A percentile compares a stretch with the other conserved stretches of the same genome.
Evolutionary conservation across 228 moss, liverwort and hornwort species (phyloP).

Genomic region (Sphagnum fallax): DNA sequence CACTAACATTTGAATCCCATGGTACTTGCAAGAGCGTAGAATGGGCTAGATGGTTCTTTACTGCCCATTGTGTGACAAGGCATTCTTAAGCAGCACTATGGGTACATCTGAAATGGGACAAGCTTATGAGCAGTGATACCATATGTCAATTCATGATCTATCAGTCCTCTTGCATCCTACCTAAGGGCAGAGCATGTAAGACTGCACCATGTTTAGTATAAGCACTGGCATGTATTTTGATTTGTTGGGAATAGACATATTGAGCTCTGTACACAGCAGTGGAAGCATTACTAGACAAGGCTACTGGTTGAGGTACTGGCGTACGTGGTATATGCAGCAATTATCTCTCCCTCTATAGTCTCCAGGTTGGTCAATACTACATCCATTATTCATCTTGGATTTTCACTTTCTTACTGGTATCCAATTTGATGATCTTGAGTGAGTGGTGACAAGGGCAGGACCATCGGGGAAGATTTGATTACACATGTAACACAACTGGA

Average conservation of each 20-base stretch:
- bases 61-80: no score
- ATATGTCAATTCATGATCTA: no score
- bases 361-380: conserved; percentile 31
- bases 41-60: no score
- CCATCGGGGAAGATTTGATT: no score
- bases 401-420: background rate
- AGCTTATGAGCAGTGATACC: no score
- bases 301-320: conserved; percentile 71
- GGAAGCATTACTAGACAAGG: conserved; percentile 64
- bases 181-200: no score
- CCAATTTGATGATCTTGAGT: background rate
- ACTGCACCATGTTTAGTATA: background rate
- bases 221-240: background rate
- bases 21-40: background rate
- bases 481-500: no score
- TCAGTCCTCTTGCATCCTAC: no score
- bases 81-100: background rate
- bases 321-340: conserved; percentile 69
- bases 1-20: background rate
- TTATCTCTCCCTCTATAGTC: conserved; percentile 68
- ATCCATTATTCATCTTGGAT: background rate
- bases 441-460: no score
- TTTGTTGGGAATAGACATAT: conserved; percentile 55
- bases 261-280: conserved; percentile 80
- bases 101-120: background rate